Base-by-base conservation (phyloP, 805 yeast genomes). In the Cyberlindnera euphorbiae region DNA sequence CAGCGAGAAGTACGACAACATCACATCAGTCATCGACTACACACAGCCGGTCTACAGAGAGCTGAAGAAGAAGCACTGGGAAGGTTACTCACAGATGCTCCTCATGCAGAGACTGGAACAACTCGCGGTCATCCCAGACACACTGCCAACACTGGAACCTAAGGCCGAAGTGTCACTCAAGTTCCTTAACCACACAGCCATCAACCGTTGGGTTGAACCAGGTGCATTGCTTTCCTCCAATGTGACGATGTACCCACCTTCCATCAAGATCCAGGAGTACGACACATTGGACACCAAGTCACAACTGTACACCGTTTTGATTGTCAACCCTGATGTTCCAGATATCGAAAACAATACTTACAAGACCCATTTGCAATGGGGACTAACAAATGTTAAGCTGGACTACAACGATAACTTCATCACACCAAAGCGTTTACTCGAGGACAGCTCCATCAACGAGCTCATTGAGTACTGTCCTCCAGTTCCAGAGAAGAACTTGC, bases 291-390 rank as follows among this genome's bases (percentile, higher is more conserved):
- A 64, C 35, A 33, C 51, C 4, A 36, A 46, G n/a, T 56, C 67
- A 9, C 77, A 76, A 41, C 63, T 75, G 37, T 93, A 87, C 63
- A 77, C 97, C 0, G 69, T 89, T 8, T 57, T 90, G 30, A 62
- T 93, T 32, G 93, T 93, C 18, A 89, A 90, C 58, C 96, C 97
- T 13, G 98, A 93, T 60, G 76, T 79, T 30, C 96, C 97, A 12
- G 88, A 88, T 53, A 51, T 85, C 37, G 69, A 60, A 30, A 68
- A 62, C 26, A 89, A 90, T 63, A 60, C 83, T 2, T 90, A 61
- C 65, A 69, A 67, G 37, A 84, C 95, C 3, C 73, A 77, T 4
- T 66, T 93, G 44, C 82, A 79, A 48, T 89, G 84, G 73, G 96
- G 86, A 3, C 67, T 89, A 41, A 59, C 73, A 34, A 82, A 90